Conservation (phyloP, 2,329 filamentous ascomycete species). For the Herpotrichia juniperi region DNA sequence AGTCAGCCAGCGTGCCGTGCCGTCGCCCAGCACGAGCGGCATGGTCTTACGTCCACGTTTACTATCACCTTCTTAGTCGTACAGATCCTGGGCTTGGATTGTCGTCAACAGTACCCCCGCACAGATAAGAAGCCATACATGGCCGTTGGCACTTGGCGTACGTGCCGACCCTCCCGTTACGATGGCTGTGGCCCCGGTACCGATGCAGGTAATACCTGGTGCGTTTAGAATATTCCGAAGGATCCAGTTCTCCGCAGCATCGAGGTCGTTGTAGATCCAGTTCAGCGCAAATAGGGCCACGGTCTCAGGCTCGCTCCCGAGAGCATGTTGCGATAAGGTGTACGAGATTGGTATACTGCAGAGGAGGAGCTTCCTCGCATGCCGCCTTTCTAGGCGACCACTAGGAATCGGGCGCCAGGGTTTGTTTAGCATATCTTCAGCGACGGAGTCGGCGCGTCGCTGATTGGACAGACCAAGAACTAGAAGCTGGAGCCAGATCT, state of each 20-base stretch:
- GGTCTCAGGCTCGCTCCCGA: background rate
- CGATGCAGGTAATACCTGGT: slow-evolving; percentile 6
- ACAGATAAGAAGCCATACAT: slow-evolving; percentile 12
- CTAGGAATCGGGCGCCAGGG: slow-evolving; percentile 39
- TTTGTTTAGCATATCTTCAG: slow-evolving; percentile 49
- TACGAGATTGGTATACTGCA: slow-evolving; percentile 2
- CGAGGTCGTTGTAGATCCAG: slow-evolving; percentile 10
- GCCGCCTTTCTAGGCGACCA: slow-evolving; percentile 17
- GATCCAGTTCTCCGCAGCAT: slow-evolving; percentile 4
- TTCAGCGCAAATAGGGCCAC: slow-evolving; percentile 5
- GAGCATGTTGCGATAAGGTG: background rate
- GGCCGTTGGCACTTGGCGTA: background rate
- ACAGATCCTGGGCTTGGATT: slow-evolving; percentile 33
- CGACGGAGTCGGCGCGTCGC: slow-evolving; percentile 33
- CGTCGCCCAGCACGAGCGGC: slow-evolving; percentile 20
- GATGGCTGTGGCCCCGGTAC: slow-evolving; percentile 5
- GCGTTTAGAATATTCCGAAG: slow-evolving; percentile 4
- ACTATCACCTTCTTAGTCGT: slow-evolving; percentile 29
- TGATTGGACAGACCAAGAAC: slow-evolving; percentile 48
- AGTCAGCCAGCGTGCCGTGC: slow-evolving; percentile 8
- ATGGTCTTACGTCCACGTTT: slow-evolving; percentile 19
- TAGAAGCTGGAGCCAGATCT: slow-evolving; percentile 39
- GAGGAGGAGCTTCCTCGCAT: slow-evolving; percentile 13
- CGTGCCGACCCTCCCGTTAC: background rate
- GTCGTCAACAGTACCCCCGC: slow-evolving; percentile 18